A percentile compares a stretch with the other conserved stretches of the same genome.
These are phyloP conservation scores for Fusarium sp. DNA, from an alignment of 2,329 filamentous ascomycete species.

Conservation along the genomic window DNA sequence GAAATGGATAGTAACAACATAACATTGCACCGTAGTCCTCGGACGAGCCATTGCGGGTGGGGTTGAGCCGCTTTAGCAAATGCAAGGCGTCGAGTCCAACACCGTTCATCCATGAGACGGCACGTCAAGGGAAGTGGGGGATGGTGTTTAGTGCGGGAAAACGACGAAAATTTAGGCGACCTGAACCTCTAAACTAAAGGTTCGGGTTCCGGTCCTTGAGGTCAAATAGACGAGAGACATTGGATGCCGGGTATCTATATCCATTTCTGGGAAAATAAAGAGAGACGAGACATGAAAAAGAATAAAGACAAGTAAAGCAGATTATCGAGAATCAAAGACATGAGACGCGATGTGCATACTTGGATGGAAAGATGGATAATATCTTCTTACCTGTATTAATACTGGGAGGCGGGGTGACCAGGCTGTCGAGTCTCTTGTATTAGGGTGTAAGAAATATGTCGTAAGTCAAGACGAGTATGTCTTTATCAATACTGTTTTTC, in stretches of 20 bases:
- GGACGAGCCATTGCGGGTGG: conserved; percentile 36
- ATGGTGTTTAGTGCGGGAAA: conserved; percentile 41
- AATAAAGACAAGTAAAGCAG: not conserved
- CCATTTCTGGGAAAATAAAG: not conserved
- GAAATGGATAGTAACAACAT: conserved; percentile 2
- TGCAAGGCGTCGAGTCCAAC: conserved; percentile 36
- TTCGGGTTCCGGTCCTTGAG: not conserved
- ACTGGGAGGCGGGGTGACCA: not conserved
- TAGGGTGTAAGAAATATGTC: not conserved
- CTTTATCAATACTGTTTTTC: not conserved
- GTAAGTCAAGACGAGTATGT: not conserved
- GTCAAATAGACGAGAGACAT: conserved; percentile 4
- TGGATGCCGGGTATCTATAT: not conserved
- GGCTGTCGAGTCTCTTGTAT: not conserved
- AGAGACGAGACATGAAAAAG: not conserved
- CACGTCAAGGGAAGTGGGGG: conserved; percentile 29
- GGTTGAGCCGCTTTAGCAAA: conserved; percentile 37
- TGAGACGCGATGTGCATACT: not conserved
- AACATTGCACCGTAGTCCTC: not conserved
- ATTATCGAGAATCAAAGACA: not conserved
- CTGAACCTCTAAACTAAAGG: not conserved
- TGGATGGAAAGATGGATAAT: not conserved
- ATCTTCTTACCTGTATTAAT: not conserved
- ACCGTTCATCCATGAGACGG: conserved; percentile 20
- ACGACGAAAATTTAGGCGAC: conserved; percentile 28